Evolutionary conservation across 345 rosid genomes (phyloP).

Genomic region (Camelina laxa): DNA sequence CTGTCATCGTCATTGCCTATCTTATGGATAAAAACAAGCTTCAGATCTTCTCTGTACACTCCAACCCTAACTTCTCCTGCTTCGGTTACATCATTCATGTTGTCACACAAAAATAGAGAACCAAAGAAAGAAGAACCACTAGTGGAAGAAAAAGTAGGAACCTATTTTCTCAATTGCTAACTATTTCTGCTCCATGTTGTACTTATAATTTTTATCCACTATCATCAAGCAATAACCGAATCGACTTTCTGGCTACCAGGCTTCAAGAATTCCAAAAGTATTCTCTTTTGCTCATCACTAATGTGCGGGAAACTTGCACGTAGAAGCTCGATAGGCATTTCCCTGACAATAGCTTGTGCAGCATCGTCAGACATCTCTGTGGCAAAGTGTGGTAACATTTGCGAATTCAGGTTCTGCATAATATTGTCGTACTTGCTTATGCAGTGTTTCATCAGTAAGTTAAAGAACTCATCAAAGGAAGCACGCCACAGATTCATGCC

Average conservation of each 20-base stretch:
- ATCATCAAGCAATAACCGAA: slow-evolving; percentile 6
- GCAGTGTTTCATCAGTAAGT: slow-evolving; percentile 77
- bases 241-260: slow-evolving; percentile 48
- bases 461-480: slow-evolving; percentile 85
- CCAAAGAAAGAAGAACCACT: not conserved
- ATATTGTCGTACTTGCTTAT: slow-evolving; percentile 73
- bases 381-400: slow-evolving; percentile 46
- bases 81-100: slow-evolving; percentile 10
- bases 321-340: slow-evolving; percentile 82
- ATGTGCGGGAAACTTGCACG: slow-evolving; percentile 82
- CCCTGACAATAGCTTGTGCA: slow-evolving; percentile 76
- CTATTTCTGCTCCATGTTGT: slow-evolving; percentile 6
- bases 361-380: slow-evolving; percentile 54
- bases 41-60: slow-evolving; percentile 20
- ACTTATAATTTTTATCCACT: not conserved
- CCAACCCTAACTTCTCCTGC: slow-evolving; percentile 27
- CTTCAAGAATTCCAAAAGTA: slow-evolving; percentile 77
- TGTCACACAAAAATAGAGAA: not conserved
- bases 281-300: slow-evolving; percentile 63
- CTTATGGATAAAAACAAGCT: slow-evolving; percentile 2
- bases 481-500: slow-evolving; percentile 82
- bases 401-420: slow-evolving; percentile 63
- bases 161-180: slow-evolving; percentile 18
- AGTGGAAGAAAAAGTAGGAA: not conserved
- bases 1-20: slow-evolving; percentile 27